Evolutionary conservation across 257 asterid species (phyloP).

Genomic region (Rauvolfia tetraphylla): DNA sequence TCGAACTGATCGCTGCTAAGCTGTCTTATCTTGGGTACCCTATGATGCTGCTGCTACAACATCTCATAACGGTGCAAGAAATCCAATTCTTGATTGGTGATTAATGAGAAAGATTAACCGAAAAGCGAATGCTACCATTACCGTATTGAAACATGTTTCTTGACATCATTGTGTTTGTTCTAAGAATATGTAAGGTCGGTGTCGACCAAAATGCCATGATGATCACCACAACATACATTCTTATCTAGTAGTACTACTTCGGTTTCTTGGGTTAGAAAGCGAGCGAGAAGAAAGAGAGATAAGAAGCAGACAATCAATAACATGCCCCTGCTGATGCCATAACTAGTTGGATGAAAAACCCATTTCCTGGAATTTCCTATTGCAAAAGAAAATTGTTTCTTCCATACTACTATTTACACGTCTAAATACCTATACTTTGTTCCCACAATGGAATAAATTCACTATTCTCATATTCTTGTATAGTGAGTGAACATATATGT

Average conservation of each 20-base stretch:
- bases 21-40: conserved; percentile 19
- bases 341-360: background rate
- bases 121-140: conserved; percentile 1
- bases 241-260: background rate
- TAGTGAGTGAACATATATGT: background rate
- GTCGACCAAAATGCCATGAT: conserved; percentile 5
- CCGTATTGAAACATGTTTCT: background rate
- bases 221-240: background rate
- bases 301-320: background rate
- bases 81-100: background rate
- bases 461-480: no score
- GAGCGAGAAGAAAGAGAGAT: no score
- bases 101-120: background rate
- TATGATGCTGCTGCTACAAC: background rate
- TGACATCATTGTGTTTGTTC: conserved; percentile 14
- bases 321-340: background rate
- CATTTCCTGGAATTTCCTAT: background rate
- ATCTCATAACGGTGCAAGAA: background rate
- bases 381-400: background rate
- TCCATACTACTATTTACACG: no score
- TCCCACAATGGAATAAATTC: no score
- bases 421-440: no score
- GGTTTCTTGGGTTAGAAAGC: background rate
- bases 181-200: background rate
- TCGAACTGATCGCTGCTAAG: conserved; percentile 6